Evolutionary conservation across 768 basidiomycete genomes (phyloP), one percentile per base, ranked within the genome.

Genomic region (Phanerodontia chrysosporium): DNA sequence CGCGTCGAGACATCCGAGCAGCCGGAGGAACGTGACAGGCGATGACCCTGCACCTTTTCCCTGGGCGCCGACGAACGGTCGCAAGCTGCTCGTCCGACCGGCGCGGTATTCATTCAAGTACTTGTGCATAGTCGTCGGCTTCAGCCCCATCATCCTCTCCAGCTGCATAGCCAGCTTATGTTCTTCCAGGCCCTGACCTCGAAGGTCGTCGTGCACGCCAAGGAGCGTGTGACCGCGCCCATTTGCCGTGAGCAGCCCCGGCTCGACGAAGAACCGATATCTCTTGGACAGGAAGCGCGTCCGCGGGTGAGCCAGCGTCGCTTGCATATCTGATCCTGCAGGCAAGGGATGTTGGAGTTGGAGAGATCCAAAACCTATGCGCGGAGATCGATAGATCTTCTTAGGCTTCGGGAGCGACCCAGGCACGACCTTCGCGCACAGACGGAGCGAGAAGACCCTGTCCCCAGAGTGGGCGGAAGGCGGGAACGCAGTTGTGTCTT

Each of bases 311-410:
- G 72, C 64, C n/a, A 57, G 42, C 3, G 57, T 36, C 10, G 16
- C 27, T 16, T 36, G 29, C 9, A 36, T 39, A 22, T 69, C 61
- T 3, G 65, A 45, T 4, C 71, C 65, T 2, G 73, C 69, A 27
- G 58, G 58, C 1, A 73, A 64, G 1, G 76, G 81, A 82, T 81
- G 8, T 81, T 76, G 0, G 83, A 75, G 65, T 90, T 82, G 7
- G 89, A 88, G 22, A 92, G 80, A 55, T 92, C 90, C 28, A 92
- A 75, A n/a, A 2, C 90, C 90, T 45, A 92, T 85, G 21, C 90
- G 82, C 16, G 90, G 90, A 39, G 89, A 89, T 39, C 72, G 72
- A 67, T 83, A 87, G 21, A 89, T 74, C 36, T 57, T 54, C 14
- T 22, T 54, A 5, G 36, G 35, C 29, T 48, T 27, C 32, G 32